Base-by-base conservation (phyloP, 148 eudicot species). In the Talinum fruticosum region DNA sequence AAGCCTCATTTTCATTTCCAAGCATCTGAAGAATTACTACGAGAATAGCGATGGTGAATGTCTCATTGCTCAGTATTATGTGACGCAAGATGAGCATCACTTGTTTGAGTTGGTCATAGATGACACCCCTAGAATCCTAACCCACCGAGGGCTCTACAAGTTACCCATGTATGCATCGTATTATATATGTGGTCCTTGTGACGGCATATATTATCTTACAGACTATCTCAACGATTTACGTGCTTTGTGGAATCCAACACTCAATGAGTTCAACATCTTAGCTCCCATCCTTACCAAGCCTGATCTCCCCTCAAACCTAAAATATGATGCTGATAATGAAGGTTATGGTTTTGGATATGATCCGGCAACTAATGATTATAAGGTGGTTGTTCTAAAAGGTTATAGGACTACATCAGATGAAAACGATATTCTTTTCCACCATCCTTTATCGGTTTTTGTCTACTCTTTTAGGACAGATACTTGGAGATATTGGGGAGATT, bases 1-100 rank as follows among this genome's bases (percentile, higher is more conserved):
- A n/a, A n/a, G n/a, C n/a, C n/a, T n/a, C n/a, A n/a, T n/a, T n/a
- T n/a, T 75, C 34, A 37, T 36, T n/a, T 75, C 77, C 21, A 37
- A 75, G 44, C 77, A 75, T 75, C 69, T 75, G 34, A 59, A 36
- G n/a, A 65, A n/a, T 36, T 28, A 65, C 68, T 65, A 65, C 32
- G 28, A 65, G 34, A 65, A 65, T 33, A 65, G 32, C 28, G 68
- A 65, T 65, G 12, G 35, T 28, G 34, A 19, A 14, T 65, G 35
- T 62, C 57, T 62, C n/a, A 21, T 75, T 16, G 33, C 69, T 33
- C 78, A 75, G 24, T 62, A 75, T 28, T 3, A 15, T 37, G 12
- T 37, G 10, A 38, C 24, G 26, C 0, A 5, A 15, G 26, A 7
- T 35, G 34, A 64, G 16, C n/a, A 13, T 1, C 51, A 24, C 19